Evolutionary conservation across 2,329 filamentous ascomycete species (phyloP).

Genomic region (Paecilomyces formosus): DNA sequence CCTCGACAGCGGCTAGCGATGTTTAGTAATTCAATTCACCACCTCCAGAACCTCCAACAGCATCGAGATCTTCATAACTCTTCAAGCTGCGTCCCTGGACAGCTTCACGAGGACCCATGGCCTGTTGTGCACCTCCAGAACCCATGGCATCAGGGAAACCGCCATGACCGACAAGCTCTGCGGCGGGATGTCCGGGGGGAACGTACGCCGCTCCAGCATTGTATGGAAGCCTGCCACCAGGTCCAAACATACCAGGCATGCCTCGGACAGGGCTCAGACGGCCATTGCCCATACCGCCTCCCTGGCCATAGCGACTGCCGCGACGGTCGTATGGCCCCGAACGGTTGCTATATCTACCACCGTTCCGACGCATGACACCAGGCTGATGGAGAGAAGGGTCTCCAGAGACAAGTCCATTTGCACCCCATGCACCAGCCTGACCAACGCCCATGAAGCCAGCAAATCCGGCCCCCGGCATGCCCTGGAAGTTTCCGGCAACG

Average conservation of each 20-base stretch:
- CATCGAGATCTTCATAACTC: conserved; percentile 96
- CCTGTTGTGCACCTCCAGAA: conserved; percentile 60
- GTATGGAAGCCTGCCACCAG: conserved; percentile 23
- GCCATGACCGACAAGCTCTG: conserved; percentile 37
- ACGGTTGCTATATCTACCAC: conserved; percentile 55
- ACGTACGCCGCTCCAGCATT: conserved; percentile 26
- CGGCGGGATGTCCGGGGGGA: conserved; percentile 32
- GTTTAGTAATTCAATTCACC: conserved; percentile 83
- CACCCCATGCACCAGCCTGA: conserved; percentile 19
- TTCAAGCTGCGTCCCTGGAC: conserved; percentile 88
- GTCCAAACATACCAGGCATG: conserved; percentile 28
- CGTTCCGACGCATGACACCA: conserved; percentile 63
- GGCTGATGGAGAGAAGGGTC: conserved; percentile 44
- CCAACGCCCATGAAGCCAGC: conserved; percentile 26
- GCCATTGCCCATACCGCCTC: conserved; percentile 36
- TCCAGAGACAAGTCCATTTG: conserved; percentile 27
- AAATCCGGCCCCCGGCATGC: conserved; percentile 19
- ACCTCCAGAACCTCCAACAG: conserved; percentile 64
- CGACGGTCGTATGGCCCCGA: conserved; percentile 69
- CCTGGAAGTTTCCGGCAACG: conserved; percentile 29
- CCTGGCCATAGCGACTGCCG: conserved; percentile 46
- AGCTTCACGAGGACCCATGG: conserved; percentile 80
- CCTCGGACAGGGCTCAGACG: conserved; percentile 39
- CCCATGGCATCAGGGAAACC: conserved; percentile 40
- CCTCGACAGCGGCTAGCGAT: neutral